Base-by-base conservation (phyloP, 2,329 filamentous ascomycete genomes). In the Gremmenia infestans region DNA sequence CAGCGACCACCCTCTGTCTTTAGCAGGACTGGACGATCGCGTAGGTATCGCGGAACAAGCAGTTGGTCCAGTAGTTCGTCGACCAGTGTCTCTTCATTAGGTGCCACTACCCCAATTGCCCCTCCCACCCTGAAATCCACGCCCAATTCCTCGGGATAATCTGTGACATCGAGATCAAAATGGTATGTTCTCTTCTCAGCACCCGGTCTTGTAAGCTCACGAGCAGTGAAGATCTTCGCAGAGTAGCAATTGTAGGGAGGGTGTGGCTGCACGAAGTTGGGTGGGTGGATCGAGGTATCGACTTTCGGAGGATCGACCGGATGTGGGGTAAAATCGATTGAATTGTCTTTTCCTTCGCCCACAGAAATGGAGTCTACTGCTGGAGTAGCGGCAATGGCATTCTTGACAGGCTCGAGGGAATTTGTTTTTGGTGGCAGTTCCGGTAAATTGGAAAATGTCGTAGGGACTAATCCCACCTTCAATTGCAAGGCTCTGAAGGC, bases 181-280 rank as follows among this genome's bases (percentile, higher is more conserved):
- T 99, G 94, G 72, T 93, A 96, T 0, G 94, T 99, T 58, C 93
- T 83, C 82, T 99, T 99, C 78, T 96, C 91, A 5, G 94, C 94
- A 22, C 93, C 93, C 23, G 83, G 78, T 70, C 84, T 88, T 12
- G 94, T 99, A 69, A 99, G 76, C 73, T 96, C 91, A 54, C 94
- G 87, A 2, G 91, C 83, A 65, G 86, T 86, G 72, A 91, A 87
- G 48, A 99, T 82, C 61, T 86, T 90, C n/a, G 93, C 92, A 1
- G 91, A 88, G 73, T 89, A 96, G 58, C 97, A 91, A 63, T 93
- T 81, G 73, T 96, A 94, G 0, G 94, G 94, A 55, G 91, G 91
- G 71, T 99, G 94, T 25, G 94, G 94, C 70, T 96, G 91, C 53
- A 99, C 92, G 67, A 92, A 99, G 57, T 79, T 80, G 6, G 94